Evolutionary conservation across 345 rosid genomes (phyloP).

Genomic region (Pelargonium nanum): DNA sequence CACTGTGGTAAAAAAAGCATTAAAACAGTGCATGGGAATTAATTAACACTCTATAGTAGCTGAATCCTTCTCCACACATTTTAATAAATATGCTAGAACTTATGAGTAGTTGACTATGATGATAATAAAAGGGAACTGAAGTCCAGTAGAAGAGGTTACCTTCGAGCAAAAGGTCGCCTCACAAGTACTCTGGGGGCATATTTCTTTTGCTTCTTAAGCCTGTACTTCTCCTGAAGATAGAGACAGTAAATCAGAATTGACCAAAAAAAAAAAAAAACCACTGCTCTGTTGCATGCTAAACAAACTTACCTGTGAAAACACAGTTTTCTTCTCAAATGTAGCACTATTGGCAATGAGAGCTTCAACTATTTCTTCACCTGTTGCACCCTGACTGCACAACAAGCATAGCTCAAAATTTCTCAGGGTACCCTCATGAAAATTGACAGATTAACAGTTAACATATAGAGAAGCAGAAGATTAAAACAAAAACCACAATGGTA

Average conservation of each 20-base stretch:
- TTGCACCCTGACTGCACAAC: conserved; percentile 66
- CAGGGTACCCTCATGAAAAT: not conserved
- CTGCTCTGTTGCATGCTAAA: not conserved
- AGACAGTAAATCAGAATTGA: conserved; percentile 4
- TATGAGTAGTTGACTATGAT: not conserved
- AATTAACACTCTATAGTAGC: not conserved
- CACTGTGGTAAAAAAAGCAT: not conserved
- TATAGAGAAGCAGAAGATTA: not conserved
- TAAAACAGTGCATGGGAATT: not conserved
- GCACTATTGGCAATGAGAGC: conserved; percentile 88
- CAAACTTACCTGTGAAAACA: conserved; percentile 58
- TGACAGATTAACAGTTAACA: not conserved
- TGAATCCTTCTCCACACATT: not conserved
- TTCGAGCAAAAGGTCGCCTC: conserved; percentile 69
- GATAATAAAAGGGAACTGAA: not conserved
- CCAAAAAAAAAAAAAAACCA: not conserved
- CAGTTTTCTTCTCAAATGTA: conserved; percentile 77
- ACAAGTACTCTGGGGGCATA: conserved; percentile 82
- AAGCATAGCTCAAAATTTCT: conserved; percentile 1
- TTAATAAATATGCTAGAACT: not conserved
- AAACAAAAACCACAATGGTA: not conserved
- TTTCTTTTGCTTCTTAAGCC: conserved; percentile 81
- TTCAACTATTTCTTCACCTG: conserved; percentile 75
- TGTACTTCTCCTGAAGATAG: conserved; percentile 69
- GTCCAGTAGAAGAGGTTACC: conserved; percentile 24